These are phyloP conservation scores for Penicillium sp. DNA, from an alignment of 2,329 filamentous ascomycete genomes.

Conservation along the genomic window DNA sequence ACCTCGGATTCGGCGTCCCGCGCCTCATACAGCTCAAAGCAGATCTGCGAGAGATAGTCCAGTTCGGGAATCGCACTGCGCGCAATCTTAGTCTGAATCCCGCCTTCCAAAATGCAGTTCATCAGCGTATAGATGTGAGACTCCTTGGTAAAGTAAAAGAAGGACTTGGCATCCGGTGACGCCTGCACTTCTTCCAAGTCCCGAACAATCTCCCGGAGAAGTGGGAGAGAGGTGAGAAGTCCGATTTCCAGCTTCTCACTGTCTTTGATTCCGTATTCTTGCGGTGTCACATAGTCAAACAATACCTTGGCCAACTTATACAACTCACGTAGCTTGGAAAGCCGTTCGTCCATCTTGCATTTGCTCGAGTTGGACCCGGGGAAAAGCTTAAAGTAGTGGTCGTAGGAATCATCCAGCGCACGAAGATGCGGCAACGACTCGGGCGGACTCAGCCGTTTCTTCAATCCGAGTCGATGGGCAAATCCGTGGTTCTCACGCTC, in stretches of 20 bases:
- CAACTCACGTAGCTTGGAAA: slow-evolving; percentile 87
- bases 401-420: slow-evolving; percentile 60
- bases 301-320: slow-evolving; percentile 93
- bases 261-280: slow-evolving; percentile 96
- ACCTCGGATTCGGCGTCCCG: slow-evolving; percentile 77
- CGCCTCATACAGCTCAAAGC: slow-evolving; percentile 96
- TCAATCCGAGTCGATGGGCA: slow-evolving; percentile 52
- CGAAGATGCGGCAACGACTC: slow-evolving; percentile 47
- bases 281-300: slow-evolving; percentile 97
- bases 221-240: slow-evolving; percentile 85
- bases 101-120: slow-evolving; percentile 96
- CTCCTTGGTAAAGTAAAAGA: slow-evolving; percentile 99
- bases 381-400: slow-evolving; percentile 87
- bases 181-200: slow-evolving; percentile 97
- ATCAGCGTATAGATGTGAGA: slow-evolving; percentile 97
- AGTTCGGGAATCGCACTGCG: slow-evolving; percentile 94
- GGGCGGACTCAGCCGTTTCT: slow-evolving; percentile 56
- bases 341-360: slow-evolving; percentile 79
- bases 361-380: slow-evolving; percentile 74
- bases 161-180: slow-evolving; percentile 89
- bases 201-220: slow-evolving; percentile 95
- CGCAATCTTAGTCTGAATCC: slow-evolving; percentile 94
- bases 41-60: slow-evolving; percentile 96
- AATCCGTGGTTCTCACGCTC: slow-evolving; percentile 41
- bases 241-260: slow-evolving; percentile 98